A percentile compares a stretch with the other conserved stretches of the same genome.
Evolutionary conservation across 371 early-diverging fungal species (phyloP).

Genomic region (Apophysomyces variabilis): DNA sequence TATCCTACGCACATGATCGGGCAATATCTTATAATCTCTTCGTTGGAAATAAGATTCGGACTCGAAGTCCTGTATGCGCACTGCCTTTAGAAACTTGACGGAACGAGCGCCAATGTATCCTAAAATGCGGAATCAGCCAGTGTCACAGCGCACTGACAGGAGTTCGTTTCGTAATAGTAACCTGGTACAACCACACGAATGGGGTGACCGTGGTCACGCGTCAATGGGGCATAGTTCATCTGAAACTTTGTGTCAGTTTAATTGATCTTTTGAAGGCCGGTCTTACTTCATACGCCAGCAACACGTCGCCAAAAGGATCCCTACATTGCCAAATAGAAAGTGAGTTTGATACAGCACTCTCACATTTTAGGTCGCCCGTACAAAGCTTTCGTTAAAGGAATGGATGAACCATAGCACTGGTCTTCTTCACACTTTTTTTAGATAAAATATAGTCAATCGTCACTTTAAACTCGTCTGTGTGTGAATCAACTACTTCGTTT

Average conservation of each 20-base stretch:
- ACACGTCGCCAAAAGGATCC: slow-evolving; percentile 79
- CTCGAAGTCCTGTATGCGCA: slow-evolving; percentile 70
- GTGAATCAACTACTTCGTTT: neutral
- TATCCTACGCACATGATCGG: slow-evolving; percentile 54
- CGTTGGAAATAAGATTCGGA: slow-evolving; percentile 77
- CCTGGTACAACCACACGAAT: slow-evolving; percentile 87
- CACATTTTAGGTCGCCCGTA: slow-evolving; percentile 24
- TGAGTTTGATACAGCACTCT: no score
- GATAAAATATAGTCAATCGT: no score
- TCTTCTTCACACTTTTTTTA: slow-evolving; percentile 57
- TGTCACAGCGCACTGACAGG: slow-evolving; percentile 3
- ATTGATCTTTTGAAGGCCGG: neutral
- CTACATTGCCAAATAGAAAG: slow-evolving; percentile 26
- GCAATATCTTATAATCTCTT: slow-evolving; percentile 86
- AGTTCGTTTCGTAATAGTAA: slow-evolving; percentile 2
- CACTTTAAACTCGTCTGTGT: neutral
- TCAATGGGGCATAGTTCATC: slow-evolving; percentile 83
- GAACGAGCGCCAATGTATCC: slow-evolving; percentile 84
- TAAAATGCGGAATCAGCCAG: slow-evolving; percentile 6
- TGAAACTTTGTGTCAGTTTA: slow-evolving; percentile 25
- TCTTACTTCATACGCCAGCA: slow-evolving; percentile 75
- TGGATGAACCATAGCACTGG: slow-evolving; percentile 79
- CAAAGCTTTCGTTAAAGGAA: slow-evolving; percentile 81
- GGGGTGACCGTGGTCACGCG: slow-evolving; percentile 84
- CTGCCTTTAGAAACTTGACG: slow-evolving; percentile 79